These are phyloP conservation scores for Candida wancherniae DNA, from an alignment of 805 yeast genomes.

Conservation along the genomic window DNA sequence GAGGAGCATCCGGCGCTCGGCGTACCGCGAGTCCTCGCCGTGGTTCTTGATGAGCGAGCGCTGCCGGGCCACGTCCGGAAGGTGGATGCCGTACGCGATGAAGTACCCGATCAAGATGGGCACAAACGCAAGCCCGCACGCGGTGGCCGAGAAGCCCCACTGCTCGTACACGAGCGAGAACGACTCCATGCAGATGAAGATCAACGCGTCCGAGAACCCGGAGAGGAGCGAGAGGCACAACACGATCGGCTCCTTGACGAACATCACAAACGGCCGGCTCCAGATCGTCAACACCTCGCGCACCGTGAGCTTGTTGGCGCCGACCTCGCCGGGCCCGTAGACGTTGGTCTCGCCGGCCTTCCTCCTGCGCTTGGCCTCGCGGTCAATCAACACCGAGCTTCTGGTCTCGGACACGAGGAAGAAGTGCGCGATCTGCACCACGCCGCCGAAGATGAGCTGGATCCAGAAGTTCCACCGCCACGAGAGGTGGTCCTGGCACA, in stretches of 20 bases:
- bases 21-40: slow-evolving; percentile 24
- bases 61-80: slow-evolving; percentile 32
- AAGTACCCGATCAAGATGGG: slow-evolving; percentile 33
- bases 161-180: slow-evolving; percentile 29
- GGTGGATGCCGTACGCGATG: slow-evolving; percentile 30
- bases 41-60: slow-evolving; percentile 17
- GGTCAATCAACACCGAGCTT: slow-evolving; percentile 28
- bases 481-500: slow-evolving; percentile 16
- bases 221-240: slow-evolving; percentile 34
- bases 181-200: slow-evolving; percentile 36
- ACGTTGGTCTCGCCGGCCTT: slow-evolving; percentile 28
- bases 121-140: slow-evolving; percentile 29
- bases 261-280: slow-evolving; percentile 39
- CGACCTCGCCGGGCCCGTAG: slow-evolving; percentile 33
- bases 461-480: slow-evolving; percentile 29
- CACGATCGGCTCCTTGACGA: slow-evolving; percentile 35
- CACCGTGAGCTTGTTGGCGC: slow-evolving; percentile 15
- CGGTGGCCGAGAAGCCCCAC: slow-evolving; percentile 30
- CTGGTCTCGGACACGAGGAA: slow-evolving; percentile 34
- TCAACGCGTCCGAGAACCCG: slow-evolving; percentile 39
- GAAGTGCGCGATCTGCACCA: slow-evolving; percentile 29
- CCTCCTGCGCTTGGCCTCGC: slow-evolving; percentile 34
- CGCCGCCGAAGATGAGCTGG: slow-evolving; percentile 33
- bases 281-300: slow-evolving; percentile 27
- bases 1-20: slow-evolving; percentile 27